A percentile compares a stretch with the other conserved stretches of the same genome.
Conservation (phyloP, 331 rosid species). For the Pyracantha coccinea region DNA sequence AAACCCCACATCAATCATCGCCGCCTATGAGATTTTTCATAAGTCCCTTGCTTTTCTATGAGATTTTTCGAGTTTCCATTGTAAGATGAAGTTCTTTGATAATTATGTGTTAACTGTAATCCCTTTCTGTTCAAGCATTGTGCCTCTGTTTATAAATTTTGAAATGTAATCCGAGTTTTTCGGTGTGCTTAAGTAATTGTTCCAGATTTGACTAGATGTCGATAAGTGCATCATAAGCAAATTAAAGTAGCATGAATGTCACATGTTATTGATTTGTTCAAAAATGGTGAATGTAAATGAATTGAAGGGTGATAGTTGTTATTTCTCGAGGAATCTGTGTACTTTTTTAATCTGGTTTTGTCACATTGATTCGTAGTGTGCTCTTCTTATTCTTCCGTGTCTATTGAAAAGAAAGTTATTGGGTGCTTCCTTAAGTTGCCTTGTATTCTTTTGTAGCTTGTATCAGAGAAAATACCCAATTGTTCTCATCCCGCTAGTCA, state of each 20-base stretch:
- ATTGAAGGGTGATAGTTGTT: background rate
- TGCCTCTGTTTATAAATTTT: background rate
- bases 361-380: background rate
- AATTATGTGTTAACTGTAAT: background rate
- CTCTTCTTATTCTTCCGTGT: background rate
- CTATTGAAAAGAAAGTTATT: background rate
- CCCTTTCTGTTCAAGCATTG: background rate
- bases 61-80: background rate
- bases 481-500: background rate
- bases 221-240: background rate
- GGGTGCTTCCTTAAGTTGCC: background rate
- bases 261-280: background rate
- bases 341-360: background rate
- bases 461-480: background rate
- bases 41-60: background rate
- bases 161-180: background rate
- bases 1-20: too few relatives aligned
- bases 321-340: background rate
- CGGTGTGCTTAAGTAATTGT: background rate
- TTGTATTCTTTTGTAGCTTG: background rate
- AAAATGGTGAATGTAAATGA: background rate
- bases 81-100: background rate
- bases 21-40: too few relatives aligned
- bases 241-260: background rate
- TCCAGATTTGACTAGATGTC: background rate